phyloP scores from a whole-genome alignment of 768 basidiomycete genomes.

The Albatrellus ellisii region DNA sequence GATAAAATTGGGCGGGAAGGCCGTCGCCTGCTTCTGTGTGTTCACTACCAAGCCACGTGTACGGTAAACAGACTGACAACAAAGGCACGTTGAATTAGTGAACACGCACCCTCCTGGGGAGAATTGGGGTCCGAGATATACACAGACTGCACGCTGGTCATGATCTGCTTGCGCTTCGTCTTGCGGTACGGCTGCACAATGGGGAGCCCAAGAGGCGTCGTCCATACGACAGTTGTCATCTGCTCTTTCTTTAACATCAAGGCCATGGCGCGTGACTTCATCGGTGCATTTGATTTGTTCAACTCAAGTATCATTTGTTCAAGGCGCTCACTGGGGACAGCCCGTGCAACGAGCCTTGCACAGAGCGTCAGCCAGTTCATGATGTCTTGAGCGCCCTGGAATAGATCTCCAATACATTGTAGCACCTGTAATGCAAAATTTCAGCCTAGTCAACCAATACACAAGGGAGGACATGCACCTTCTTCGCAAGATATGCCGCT shows the following conservation, averaged over 20 bases:
- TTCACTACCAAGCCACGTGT: conserved; percentile 38
- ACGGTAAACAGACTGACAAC: conserved; percentile 2
- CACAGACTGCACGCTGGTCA: conserved; percentile 76
- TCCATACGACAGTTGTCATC: conserved; percentile 96
- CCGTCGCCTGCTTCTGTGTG: conserved; percentile 77
- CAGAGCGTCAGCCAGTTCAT: conserved; percentile 82
- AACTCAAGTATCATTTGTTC: conserved; percentile 25
- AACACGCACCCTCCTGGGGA: conserved; percentile 43
- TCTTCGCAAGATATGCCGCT: conserved; percentile 70
- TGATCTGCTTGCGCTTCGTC: conserved; percentile 65
- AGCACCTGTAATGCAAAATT: conserved; percentile 35
- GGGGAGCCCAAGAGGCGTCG: conserved; percentile 87
- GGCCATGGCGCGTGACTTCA: conserved; percentile 25
- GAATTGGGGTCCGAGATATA: conserved; percentile 80
- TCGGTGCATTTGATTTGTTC: conserved; percentile 12
- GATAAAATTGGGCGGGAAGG: conserved; percentile 98
- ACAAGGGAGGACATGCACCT: conserved; percentile 25
- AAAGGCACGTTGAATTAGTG: background rate
- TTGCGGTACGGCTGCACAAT: conserved; percentile 96
- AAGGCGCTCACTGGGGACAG: conserved; percentile 63
- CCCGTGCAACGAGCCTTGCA: conserved; percentile 77
- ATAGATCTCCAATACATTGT: conserved; percentile 78
- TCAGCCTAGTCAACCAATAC: background rate
- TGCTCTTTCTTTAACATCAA: conserved; percentile 77
- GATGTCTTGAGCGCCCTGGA: conserved; percentile 84